Base-by-base conservation (phyloP, 495 filamentous ascomycete species). In the Penicillium cosmopolitanum region DNA sequence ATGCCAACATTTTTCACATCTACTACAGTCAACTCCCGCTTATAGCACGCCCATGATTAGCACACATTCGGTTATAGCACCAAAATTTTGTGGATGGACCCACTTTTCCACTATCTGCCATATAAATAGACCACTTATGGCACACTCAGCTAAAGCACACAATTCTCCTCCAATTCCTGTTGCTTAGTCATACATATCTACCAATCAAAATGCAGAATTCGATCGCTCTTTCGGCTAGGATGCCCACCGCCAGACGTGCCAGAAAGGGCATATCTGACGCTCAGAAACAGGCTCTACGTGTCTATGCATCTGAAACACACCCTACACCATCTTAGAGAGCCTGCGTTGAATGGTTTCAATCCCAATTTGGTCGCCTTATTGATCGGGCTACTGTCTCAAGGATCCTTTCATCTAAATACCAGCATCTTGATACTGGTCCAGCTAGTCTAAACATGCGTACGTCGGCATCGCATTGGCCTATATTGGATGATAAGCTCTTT, bases 371-470 rank as follows among this genome's bases (percentile, higher is more conserved):
- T 13, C 53, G 43, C 12, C 18, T 15, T 10, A 56, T 61, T 34
- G 38, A 52, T 36, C 47, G 58, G 5, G 19, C 53, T 5, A 50
- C 58, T 1, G 46, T 56, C 12, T 56, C 53, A 19, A 55, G 12
- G n/a, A 47, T 54, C 47, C 44, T 61, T 61, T 61, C 52, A 51
- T 61, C 58, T n/a, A 13, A 52, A 42, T 56, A 61, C 16, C 6
- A 42, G 5, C 19, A 61, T 38, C 58, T 61, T 52, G 58, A 61
- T 61, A 56, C 13, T 33, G 36, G 58, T 33, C 46, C 44, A 51
- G 52, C 35, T 31, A 35, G 52, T 21, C n/a, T 43, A 23, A 43
- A 36, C 51, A 55, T 46, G 46, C 52, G 58, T 13, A 4, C 28
- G 10, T 60, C 34, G 13, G 23, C 52, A 15, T 51, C 44, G 25